Percentiles rank a stretch among this genome's conserved stretches.
Conservation (phyloP, 306 rosid genomes). For the Castanopsis chinensis region DNA sequence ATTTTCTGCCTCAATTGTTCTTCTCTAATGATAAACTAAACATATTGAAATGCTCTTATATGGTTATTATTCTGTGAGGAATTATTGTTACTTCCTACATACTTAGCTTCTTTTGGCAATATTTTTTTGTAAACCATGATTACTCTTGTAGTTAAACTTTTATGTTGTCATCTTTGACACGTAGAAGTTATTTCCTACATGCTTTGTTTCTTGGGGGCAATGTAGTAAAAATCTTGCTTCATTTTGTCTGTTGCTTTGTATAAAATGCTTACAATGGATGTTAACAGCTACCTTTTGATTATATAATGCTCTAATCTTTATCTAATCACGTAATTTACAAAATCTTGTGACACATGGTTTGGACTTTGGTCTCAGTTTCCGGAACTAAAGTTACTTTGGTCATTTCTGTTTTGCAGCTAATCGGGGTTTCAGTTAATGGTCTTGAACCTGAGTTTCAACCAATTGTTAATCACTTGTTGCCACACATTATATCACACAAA, state of each 20-base stretch:
- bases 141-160: background rate
- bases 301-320: background rate
- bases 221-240: background rate
- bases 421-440: slow-evolving; percentile 82
- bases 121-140: background rate
- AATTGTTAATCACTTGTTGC: slow-evolving; percentile 76
- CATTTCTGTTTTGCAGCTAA: slow-evolving; percentile 53
- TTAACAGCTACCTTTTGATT: background rate
- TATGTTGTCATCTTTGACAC: background rate
- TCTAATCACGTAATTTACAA: background rate
- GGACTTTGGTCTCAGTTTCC: background rate
- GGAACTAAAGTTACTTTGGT: slow-evolving; percentile 6
- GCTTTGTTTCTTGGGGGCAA: background rate
- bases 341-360: background rate
- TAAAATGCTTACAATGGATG: background rate
- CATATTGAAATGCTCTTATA: background rate
- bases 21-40: background rate
- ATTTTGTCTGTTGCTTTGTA: background rate
- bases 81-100: background rate
- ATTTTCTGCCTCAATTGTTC: background rate
- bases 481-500: slow-evolving; percentile 71
- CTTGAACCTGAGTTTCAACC: slow-evolving; percentile 96
- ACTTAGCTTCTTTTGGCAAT: background rate
- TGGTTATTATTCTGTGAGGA: background rate
- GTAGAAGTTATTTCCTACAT: background rate